These are phyloP conservation scores for Mariannaea sp. DNA, from an alignment of 2,329 filamentous ascomycete genomes.

Conservation along the genomic window DNA sequence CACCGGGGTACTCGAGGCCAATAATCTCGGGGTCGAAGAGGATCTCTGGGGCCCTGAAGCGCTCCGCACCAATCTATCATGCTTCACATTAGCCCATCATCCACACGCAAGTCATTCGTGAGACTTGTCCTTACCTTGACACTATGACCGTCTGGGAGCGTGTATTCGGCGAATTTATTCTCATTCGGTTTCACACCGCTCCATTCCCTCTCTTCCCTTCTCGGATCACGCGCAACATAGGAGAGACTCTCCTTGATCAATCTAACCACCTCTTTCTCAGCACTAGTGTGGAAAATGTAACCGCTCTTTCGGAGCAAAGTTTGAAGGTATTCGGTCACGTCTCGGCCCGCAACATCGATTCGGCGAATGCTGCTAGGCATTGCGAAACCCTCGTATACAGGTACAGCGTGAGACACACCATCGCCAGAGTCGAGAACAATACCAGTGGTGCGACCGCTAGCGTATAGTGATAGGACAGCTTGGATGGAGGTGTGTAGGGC, in stretches of 20 bases:
- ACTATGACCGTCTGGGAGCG: conserved; percentile 89
- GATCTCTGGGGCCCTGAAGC: conserved; percentile 95
- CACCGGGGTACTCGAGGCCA: conserved; percentile 89
- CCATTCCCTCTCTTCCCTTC: conserved; percentile 97
- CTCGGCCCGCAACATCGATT: conserved; percentile 93
- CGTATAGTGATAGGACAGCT: conserved; percentile 93
- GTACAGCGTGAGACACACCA: conserved; percentile 95
- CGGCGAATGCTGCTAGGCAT: conserved; percentile 94
- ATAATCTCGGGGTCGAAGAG: conserved; percentile 98
- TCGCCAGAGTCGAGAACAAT: conserved; percentile 95
- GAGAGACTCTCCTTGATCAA: conserved; percentile 95
- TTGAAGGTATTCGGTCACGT: conserved; percentile 96
- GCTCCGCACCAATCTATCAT: conserved; percentile 80
- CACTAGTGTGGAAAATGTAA: conserved; percentile 94
- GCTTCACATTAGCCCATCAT: conserved; percentile 26
- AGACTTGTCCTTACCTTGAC: conserved; percentile 69
- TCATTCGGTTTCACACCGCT: conserved; percentile 76
- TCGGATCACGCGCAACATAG: conserved; percentile 89
- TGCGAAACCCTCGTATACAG: conserved; percentile 96
- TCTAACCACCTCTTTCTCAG: conserved; percentile 98
- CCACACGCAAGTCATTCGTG: not conserved
- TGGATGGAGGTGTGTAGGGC: conserved; percentile 97
- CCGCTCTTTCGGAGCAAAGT: conserved; percentile 88
- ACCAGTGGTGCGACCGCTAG: conserved; percentile 92
- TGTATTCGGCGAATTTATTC: conserved; percentile 82